A percentile compares a stretch with the other conserved stretches of the same genome.
Conservation (phyloP, 1,284 basidiomycete species). For the Malassezia sympodialis region DNA sequence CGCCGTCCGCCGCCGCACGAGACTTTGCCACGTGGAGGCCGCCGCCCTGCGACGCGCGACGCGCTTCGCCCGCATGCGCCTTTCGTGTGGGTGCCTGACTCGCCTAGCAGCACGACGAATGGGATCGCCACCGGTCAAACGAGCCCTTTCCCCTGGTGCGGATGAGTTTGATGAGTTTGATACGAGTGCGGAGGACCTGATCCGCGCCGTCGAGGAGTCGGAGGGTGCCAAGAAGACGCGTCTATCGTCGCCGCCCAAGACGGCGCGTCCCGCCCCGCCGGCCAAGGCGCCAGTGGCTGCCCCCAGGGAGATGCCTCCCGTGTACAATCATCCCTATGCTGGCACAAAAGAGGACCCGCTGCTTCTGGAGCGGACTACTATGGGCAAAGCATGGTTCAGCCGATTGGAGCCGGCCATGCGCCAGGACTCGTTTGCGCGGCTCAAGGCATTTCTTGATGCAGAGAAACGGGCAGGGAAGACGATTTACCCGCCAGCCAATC, state of each 20-base stretch:
- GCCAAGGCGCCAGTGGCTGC: neutral
- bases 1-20: neutral
- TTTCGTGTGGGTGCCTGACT: neutral
- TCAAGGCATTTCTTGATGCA: conserved; percentile 35
- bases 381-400: conserved; percentile 34
- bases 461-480: conserved; percentile 27
- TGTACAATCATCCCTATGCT: conserved; percentile 5
- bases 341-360: conserved; percentile 20
- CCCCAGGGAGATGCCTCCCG: neutral
- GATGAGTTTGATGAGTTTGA: conserved; percentile 29
- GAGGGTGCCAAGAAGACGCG: conserved; percentile 15
- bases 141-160: neutral
- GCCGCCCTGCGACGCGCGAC: neutral
- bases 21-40: neutral
- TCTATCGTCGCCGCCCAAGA: neutral
- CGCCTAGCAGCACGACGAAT: neutral
- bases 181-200: conserved; percentile 25
- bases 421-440: conserved; percentile 30
- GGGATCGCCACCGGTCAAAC: neutral
- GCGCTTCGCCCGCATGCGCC: conserved; percentile 2
- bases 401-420: conserved; percentile 30
- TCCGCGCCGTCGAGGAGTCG: conserved; percentile 26
- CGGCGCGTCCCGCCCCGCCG: neutral
- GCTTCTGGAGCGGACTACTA: conserved; percentile 39
- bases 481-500: conserved; percentile 34